phyloP scores from a whole-genome alignment of 441 rosid genomes.

The Adansonia grandidieri region DNA sequence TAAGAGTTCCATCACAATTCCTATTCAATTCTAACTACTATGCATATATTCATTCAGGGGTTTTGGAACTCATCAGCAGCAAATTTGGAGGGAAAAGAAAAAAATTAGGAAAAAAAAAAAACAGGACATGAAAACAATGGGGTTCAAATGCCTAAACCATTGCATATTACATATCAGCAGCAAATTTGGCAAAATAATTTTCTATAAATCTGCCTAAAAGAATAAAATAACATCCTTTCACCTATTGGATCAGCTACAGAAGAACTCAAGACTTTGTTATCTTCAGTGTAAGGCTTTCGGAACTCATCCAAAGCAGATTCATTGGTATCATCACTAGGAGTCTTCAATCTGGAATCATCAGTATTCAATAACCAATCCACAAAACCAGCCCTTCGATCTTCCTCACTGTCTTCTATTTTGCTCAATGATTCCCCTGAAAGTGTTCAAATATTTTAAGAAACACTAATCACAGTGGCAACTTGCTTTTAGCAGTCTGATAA shows the following conservation, averaged over 20 bases:
- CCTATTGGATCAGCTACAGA: conserved; percentile 38
- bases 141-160: conserved; percentile 4
- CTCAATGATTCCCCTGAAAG: conserved; percentile 58
- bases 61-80: too few relatives aligned
- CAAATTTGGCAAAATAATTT: conserved; percentile 9
- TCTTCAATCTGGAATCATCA: conserved; percentile 41
- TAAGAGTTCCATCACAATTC: conserved; percentile 8
- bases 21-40: conserved; percentile 16
- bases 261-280: conserved; percentile 36
- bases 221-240: conserved; percentile 49
- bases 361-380: conserved; percentile 67
- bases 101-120: neutral
- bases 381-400: conserved; percentile 76
- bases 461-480: conserved; percentile 20
- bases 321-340: conserved; percentile 31
- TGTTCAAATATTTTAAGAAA: conserved; percentile 29
- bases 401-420: conserved; percentile 54
- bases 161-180: neutral
- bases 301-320: conserved; percentile 39
- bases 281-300: conserved; percentile 39
- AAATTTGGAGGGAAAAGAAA: neutral
- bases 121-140: neutral
- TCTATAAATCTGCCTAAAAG: conserved; percentile 16
- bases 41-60: neutral
- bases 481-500: neutral